Evolutionary conservation across 1,284 basidiomycete species (phyloP).

Genomic region (Termitomyces sp.): DNA sequence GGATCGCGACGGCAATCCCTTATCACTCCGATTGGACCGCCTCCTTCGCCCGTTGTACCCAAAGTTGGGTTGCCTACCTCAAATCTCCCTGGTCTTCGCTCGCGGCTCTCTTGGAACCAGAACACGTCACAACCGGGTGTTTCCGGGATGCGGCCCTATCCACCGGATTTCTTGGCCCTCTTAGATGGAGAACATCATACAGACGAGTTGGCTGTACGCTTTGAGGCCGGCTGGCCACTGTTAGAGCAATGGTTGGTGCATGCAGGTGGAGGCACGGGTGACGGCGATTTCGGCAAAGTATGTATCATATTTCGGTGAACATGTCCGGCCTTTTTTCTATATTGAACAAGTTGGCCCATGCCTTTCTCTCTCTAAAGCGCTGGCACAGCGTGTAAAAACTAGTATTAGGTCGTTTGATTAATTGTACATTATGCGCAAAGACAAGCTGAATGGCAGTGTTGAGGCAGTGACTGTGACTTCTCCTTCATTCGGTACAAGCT

Average conservation of each 20-base stretch:
- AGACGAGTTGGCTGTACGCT: conserved; percentile 82
- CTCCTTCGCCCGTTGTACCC: conserved; percentile 33
- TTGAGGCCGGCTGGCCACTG: conserved; percentile 80
- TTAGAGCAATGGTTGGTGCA: conserved; percentile 71
- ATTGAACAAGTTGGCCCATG: not conserved
- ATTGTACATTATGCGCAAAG: conserved; percentile 60
- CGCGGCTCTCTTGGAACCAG: conserved; percentile 40
- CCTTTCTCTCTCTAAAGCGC: not conserved
- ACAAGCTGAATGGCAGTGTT: conserved; percentile 82
- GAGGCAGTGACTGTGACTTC: conserved; percentile 87
- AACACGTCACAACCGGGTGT: conserved; percentile 24
- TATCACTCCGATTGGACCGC: conserved; percentile 29
- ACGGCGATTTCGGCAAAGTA: conserved; percentile 40
- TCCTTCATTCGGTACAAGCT: conserved; percentile 72
- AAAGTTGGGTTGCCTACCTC: conserved; percentile 20
- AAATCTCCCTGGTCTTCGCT: conserved; percentile 33
- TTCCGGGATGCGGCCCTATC: conserved; percentile 30
- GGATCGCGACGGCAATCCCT: conserved; percentile 36
- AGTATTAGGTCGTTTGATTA: conserved; percentile 21
- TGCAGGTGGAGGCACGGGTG: conserved; percentile 51
- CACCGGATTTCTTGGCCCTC: conserved; percentile 54
- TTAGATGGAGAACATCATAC: conserved; percentile 88
- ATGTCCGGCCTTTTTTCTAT: too few relatives aligned
- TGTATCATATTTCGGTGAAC: conserved; percentile 40
- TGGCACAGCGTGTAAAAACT: not conserved